Percentiles rank a stretch among this genome's conserved stretches.
phyloP scores from a whole-genome alignment of 805 yeast species.

The Candida ipomoeae region DNA sequence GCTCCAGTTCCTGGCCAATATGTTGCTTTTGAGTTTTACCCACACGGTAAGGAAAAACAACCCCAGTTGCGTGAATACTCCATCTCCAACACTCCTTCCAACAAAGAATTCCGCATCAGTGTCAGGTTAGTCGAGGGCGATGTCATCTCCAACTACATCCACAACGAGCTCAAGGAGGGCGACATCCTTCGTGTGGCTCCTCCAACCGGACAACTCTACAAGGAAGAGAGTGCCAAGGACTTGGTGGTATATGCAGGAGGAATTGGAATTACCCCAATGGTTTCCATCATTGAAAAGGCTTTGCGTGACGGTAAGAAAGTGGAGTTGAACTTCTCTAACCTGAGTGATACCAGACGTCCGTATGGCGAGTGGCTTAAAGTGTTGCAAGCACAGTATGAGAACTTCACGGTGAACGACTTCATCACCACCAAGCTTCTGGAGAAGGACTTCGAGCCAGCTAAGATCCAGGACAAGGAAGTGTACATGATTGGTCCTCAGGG shows the following conservation, averaged over 20 bases:
- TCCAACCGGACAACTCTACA: slow-evolving; percentile 54
- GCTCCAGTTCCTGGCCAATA: slow-evolving; percentile 45
- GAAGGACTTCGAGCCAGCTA: slow-evolving; percentile 22
- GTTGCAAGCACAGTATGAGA: slow-evolving; percentile 10
- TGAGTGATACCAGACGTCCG: slow-evolving; percentile 18
- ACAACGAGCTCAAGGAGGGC: slow-evolving; percentile 45
- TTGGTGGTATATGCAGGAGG: slow-evolving; percentile 54
- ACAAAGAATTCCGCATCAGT: slow-evolving; percentile 51
- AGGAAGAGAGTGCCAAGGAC: slow-evolving; percentile 27
- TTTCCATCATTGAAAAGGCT: slow-evolving; percentile 47
- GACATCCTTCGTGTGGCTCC: slow-evolving; percentile 48
- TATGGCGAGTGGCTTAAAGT: slow-evolving; percentile 21
- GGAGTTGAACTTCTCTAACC: slow-evolving; percentile 33
- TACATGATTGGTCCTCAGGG: slow-evolving; percentile 34
- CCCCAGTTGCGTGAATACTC: slow-evolving; percentile 53
- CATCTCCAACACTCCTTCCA: slow-evolving; percentile 37
- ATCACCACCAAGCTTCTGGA: slow-evolving; percentile 14
- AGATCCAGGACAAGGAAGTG: slow-evolving; percentile 18
- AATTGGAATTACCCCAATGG: slow-evolving; percentile 63
- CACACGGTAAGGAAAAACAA: slow-evolving; percentile 39
- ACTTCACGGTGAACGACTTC: slow-evolving; percentile 21
- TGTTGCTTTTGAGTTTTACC: slow-evolving; percentile 33
- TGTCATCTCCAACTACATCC: slow-evolving; percentile 47
- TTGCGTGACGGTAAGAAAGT: slow-evolving; percentile 28
- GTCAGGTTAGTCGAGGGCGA: slow-evolving; percentile 48